phyloP scores from a whole-genome alignment of 169 alveolate genomes.

The Eimeria praecox region DNA sequence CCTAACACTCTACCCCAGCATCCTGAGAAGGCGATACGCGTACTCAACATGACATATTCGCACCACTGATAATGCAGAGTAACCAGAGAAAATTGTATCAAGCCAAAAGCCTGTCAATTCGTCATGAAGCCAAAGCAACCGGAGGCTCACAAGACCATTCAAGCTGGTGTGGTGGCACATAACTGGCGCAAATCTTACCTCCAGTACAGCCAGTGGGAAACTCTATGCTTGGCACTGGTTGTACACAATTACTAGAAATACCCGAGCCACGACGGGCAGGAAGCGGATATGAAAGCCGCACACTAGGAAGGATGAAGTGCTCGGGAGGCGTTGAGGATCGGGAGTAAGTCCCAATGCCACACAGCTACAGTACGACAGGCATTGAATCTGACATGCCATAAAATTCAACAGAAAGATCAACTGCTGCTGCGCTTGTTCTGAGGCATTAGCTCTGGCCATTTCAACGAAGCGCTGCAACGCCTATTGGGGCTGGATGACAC shows the following conservation, averaged over 20 bases:
- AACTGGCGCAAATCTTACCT: background rate
- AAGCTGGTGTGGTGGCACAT: too few relatives aligned
- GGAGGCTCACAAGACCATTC: too few relatives aligned
- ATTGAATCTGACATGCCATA: background rate
- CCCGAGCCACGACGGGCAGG: background rate
- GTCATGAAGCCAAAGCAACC: too few relatives aligned
- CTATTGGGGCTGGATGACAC: conserved; percentile 37
- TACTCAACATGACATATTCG: too few relatives aligned
- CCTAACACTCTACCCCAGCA: too few relatives aligned
- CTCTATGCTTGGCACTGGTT: background rate
- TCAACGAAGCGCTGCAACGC: conserved; percentile 25
- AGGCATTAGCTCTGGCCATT: background rate
- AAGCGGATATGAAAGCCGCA: background rate
- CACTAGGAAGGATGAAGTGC: background rate
- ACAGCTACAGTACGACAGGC: background rate
- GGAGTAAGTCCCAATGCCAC: background rate
- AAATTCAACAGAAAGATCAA: background rate
- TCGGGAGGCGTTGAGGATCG: background rate
- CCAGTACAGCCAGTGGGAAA: background rate
- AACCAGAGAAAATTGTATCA: too few relatives aligned
- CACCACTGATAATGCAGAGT: too few relatives aligned
- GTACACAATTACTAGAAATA: background rate
- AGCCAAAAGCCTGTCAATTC: too few relatives aligned
- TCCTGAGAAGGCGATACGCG: too few relatives aligned
- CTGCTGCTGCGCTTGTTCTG: background rate